A percentile compares a stretch with the other conserved stretches of the same genome.
phyloP scores from a whole-genome alignment of 2,329 filamentous ascomycete species.

The Coleophoma eucalyptorum region DNA sequence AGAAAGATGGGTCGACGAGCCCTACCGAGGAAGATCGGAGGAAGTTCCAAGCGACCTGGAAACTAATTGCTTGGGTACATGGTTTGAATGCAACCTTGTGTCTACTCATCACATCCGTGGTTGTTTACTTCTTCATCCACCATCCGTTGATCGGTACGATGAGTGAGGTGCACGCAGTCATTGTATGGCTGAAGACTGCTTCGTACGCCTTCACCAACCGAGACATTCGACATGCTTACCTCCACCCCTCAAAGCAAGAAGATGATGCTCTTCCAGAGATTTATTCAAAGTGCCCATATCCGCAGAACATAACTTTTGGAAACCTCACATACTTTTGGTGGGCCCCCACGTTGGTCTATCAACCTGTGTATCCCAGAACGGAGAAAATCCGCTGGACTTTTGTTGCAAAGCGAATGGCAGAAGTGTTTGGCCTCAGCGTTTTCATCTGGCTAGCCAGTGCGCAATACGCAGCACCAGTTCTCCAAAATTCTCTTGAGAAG shows the following conservation, averaged over 20 bases:
- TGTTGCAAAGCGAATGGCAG: conserved; percentile 75
- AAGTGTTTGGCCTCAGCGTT: conserved; percentile 73
- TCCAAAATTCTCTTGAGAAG: conserved; percentile 86
- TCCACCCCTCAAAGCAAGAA: conserved; percentile 68
- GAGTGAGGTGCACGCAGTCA: conserved; percentile 85
- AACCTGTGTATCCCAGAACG: conserved; percentile 91
- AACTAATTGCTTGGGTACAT: conserved; percentile 75
- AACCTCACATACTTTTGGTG: conserved; percentile 98
- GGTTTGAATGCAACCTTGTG: conserved; percentile 79
- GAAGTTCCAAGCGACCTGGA: conserved; percentile 76
- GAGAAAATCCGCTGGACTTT: conserved; percentile 81
- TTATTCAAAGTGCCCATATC: conserved; percentile 82
- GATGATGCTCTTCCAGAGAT: conserved; percentile 72
- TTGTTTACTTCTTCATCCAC: conserved; percentile 88
- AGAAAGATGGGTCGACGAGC: conserved; percentile 25
- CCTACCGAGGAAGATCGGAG: conserved; percentile 40
- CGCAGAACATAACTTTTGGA: conserved; percentile 79
- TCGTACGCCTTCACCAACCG: conserved; percentile 97
- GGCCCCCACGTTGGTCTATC: conserved; percentile 93
- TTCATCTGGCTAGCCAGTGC: conserved; percentile 95
- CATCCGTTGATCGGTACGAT: conserved; percentile 92
- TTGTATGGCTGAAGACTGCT: conserved; percentile 94
- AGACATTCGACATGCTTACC: conserved; percentile 85
- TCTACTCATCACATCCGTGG: conserved; percentile 73
- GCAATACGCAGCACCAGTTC: conserved; percentile 87